A percentile compares a stretch with the other conserved stretches of the same genome.
These are phyloP conservation scores for Penicillium mononematosum DNA, from an alignment of 495 filamentous ascomycete genomes.

Conservation along the genomic window DNA sequence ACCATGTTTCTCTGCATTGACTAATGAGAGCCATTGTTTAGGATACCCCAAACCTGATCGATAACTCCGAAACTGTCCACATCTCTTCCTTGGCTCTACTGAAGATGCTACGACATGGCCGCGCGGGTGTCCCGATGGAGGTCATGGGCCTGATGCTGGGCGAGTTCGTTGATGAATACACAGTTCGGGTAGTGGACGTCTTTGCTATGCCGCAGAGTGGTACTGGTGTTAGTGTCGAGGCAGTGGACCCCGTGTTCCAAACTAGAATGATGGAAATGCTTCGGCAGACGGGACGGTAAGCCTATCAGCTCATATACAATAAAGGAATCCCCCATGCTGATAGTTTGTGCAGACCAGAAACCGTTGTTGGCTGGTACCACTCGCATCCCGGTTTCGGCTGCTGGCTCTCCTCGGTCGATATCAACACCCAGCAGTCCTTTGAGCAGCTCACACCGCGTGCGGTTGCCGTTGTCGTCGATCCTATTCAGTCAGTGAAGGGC, in stretches of 20 bases:
- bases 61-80: slow-evolving; percentile 99
- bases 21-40: slow-evolving; percentile 34
- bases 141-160: slow-evolving; percentile 99
- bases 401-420: slow-evolving; percentile 98
- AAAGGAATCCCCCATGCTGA: neutral
- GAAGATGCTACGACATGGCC: slow-evolving; percentile 97
- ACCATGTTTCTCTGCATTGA: slow-evolving; percentile 3
- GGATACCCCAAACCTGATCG: slow-evolving; percentile 86
- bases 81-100: slow-evolving; percentile 95
- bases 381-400: slow-evolving; percentile 98
- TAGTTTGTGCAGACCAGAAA: slow-evolving; percentile 67
- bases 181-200: slow-evolving; percentile 94
- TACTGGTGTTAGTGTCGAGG: slow-evolving; percentile 96
- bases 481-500: slow-evolving; percentile 98
- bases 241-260: slow-evolving; percentile 97
- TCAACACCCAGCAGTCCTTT: slow-evolving; percentile 99
- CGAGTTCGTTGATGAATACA: slow-evolving; percentile 99
- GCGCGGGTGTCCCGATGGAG: slow-evolving; percentile 98
- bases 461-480: slow-evolving; percentile 96
- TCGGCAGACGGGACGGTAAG: slow-evolving; percentile 90
- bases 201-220: slow-evolving; percentile 99
- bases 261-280: slow-evolving; percentile 99
- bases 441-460: slow-evolving; percentile 95
- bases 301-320: neutral
- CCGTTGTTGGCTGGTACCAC: slow-evolving; percentile 99